Conservation (phyloP, 2,329 filamentous ascomycete species). For the Epichloe coenophiala region DNA sequence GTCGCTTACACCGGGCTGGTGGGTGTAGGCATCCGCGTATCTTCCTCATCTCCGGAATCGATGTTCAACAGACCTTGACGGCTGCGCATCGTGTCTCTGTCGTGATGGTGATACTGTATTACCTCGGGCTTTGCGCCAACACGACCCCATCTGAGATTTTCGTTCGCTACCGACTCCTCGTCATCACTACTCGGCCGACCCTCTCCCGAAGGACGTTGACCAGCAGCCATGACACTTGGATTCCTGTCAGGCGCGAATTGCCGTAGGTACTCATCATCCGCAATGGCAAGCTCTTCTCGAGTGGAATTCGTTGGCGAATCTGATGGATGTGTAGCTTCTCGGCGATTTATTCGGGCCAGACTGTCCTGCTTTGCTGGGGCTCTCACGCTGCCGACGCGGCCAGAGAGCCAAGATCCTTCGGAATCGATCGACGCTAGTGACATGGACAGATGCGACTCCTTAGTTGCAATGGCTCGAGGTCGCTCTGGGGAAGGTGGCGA, state of each 20-base stretch:
- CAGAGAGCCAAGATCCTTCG: slow-evolving; percentile 90
- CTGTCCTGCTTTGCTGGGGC: slow-evolving; percentile 33
- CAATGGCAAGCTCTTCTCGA: slow-evolving; percentile 50
- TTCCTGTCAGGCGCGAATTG: slow-evolving; percentile 19
- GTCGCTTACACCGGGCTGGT: neutral
- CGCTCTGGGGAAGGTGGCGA: slow-evolving; percentile 30
- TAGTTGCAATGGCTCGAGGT: slow-evolving; percentile 27
- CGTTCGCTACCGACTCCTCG: slow-evolving; percentile 30
- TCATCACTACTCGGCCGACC: slow-evolving; percentile 46
- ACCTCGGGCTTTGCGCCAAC: slow-evolving; percentile 38
- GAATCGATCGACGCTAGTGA: slow-evolving; percentile 91
- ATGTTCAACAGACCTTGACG: slow-evolving; percentile 36
- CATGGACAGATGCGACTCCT: slow-evolving; percentile 57
- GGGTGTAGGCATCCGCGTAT: slow-evolving; percentile 13
- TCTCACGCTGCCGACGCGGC: slow-evolving; percentile 41
- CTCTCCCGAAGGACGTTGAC: slow-evolving; percentile 32
- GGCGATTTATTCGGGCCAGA: slow-evolving; percentile 18
- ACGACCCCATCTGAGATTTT: slow-evolving; percentile 38
- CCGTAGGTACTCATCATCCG: slow-evolving; percentile 64
- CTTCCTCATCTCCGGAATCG: slow-evolving; percentile 21
- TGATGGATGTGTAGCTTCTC: slow-evolving; percentile 21
- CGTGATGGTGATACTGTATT: slow-evolving; percentile 39
- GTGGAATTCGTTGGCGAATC: slow-evolving; percentile 27
- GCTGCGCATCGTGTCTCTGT: slow-evolving; percentile 34
- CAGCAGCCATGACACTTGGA: slow-evolving; percentile 14